These are phyloP conservation scores for Fusarium sublunatum DNA, from an alignment of 2,329 filamentous ascomycete species.

Conservation along the genomic window DNA sequence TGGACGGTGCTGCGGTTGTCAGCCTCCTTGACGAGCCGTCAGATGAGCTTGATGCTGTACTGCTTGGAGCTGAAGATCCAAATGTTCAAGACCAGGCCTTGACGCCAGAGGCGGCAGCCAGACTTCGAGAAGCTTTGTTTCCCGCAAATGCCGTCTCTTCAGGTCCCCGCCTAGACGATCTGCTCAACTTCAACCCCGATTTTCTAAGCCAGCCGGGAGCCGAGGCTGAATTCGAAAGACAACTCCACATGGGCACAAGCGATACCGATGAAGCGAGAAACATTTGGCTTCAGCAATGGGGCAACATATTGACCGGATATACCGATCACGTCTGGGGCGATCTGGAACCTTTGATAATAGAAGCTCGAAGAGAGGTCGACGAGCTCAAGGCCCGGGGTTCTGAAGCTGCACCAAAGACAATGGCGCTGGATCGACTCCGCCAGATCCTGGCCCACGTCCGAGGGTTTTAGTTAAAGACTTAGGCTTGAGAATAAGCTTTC, in stretches of 20 bases:
- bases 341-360: conserved; percentile 64
- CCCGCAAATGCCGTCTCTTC: conserved; percentile 22
- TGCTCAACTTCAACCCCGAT: conserved; percentile 64
- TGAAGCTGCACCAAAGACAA: conserved; percentile 35
- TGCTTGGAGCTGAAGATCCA: conserved; percentile 38
- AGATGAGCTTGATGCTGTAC: conserved; percentile 29
- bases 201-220: conserved; percentile 49
- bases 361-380: conserved; percentile 67
- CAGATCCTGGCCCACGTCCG: conserved; percentile 55
- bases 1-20: conserved; percentile 56
- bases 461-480: conserved; percentile 41
- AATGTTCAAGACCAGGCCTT: conserved; percentile 42
- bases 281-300: conserved; percentile 67
- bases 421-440: conserved; percentile 51
- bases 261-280: conserved; percentile 55
- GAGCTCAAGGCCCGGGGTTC: conserved; percentile 46
- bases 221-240: conserved; percentile 31
- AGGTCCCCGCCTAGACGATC: conserved; percentile 54
- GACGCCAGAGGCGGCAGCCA: conserved; percentile 47
- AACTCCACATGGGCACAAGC: conserved; percentile 53
- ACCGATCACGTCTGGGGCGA: conserved; percentile 77
- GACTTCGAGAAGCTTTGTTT: conserved; percentile 55
- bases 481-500: conserved; percentile 9
- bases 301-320: conserved; percentile 66
- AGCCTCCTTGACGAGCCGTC: conserved; percentile 50